These are phyloP conservation scores for Metarhizium rileyi DNA, from an alignment of 2,329 filamentous ascomycete genomes.

Conservation along the genomic window DNA sequence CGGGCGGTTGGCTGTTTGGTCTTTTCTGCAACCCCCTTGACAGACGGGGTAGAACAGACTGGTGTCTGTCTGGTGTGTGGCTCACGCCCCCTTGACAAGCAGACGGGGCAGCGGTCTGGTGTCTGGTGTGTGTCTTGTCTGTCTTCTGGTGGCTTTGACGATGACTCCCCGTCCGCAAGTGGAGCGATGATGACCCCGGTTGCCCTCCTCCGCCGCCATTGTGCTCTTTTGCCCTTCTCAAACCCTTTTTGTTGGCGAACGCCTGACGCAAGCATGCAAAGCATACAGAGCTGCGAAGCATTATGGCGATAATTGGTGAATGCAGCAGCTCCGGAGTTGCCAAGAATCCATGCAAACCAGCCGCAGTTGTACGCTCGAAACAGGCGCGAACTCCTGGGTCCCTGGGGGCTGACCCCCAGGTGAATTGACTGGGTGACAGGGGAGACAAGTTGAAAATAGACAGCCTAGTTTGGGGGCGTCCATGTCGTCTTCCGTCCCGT, in stretches of 20 bases:
- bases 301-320: not conserved
- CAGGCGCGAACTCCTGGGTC: constrained; percentile 5
- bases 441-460: constrained; percentile 7
- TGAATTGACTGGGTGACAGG: not conserved
- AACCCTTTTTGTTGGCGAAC: not conserved
- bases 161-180: constrained; percentile 5
- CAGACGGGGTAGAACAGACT: too few relatives aligned
- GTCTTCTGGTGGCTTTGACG: constrained; percentile 1
- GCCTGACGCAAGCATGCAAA: constrained; percentile 3
- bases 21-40: not conserved
- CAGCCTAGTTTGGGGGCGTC: not conserved
- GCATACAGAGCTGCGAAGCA: not conserved
- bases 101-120: too few relatives aligned
- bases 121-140: constrained; percentile 3
- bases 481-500: not conserved
- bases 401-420: not conserved
- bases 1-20: not conserved
- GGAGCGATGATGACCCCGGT: not conserved
- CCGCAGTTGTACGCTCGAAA: constrained; percentile 6
- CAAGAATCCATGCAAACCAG: constrained; percentile 1
- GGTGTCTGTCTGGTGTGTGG: not conserved
- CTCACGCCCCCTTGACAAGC: not conserved
- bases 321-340: not conserved
- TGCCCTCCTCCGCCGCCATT: not conserved
- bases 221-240: not conserved